Base-by-base conservation (phyloP, 768 basidiomycete species). In the Phallus indusiatus region DNA sequence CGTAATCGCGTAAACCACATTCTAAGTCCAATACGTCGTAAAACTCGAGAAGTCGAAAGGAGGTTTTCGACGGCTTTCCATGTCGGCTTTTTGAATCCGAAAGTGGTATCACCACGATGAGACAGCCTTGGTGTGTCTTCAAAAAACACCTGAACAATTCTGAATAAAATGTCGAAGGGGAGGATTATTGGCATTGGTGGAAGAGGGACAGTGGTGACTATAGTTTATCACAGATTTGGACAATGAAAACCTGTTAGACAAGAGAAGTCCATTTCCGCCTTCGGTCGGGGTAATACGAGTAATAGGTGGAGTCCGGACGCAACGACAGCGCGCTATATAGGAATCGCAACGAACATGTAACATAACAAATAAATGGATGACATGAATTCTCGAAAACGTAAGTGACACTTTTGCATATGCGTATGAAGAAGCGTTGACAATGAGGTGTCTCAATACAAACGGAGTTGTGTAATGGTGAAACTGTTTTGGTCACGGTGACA, bases 1-100 rank as follows among this genome's bases (percentile, higher is more conserved):
- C 49, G 22, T 17, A 59, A 49, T 22, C 34, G 49, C 16, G 28
- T 17, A 34, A 59, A 59, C 57, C 57, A 59, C 20, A 59, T 24
- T 20, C 20, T 35, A 20, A 59, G 34, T 21, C 57, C 57, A 36
- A 59, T 53, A 14, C 28, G 14, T 17, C 57, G 57, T 20, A 59
- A 21, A 5, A n/a, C 36, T 33, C 57, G 48, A 35, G 57, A 59
- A 24, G 57, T 33, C 24, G 47, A 47, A 9, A 59, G 28, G 33
- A 59, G n/a, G 57, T 36, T 34, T 9, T 36, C 14, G 16, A 59
- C 37, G 18, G 35, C 18, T 35, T 49, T 18, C 57, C 57, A 59
- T 20, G 47, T 18, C 1, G 57, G 57, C 50, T 59, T 59, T 42
- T 42, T n/a, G 42, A n/a, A 4, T 42, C 42, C 12, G n/a, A n/a